These are phyloP conservation scores for Chamaecyparis obtusa DNA, from an alignment of 75 land plant genomes.

Conservation along the genomic window DNA sequence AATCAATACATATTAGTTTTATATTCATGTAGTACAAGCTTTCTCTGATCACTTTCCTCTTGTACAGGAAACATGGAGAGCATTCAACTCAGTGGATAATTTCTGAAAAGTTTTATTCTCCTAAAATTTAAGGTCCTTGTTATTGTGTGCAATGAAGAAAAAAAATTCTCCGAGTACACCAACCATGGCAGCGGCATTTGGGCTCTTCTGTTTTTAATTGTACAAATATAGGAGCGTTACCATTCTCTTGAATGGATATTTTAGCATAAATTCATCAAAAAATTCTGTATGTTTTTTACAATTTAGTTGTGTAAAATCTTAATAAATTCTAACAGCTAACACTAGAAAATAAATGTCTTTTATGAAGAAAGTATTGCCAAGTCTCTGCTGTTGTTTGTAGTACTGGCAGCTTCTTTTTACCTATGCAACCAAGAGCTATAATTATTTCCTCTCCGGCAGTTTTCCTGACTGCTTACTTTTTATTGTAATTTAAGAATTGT, in stretches of 20 bases:
- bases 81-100: not conserved
- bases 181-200: not conserved
- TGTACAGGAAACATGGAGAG: not conserved
- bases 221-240: not conserved
- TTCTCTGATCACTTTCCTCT: not conserved
- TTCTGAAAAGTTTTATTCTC: not conserved
- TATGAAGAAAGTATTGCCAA: not conserved
- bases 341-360: not conserved
- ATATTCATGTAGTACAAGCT: not conserved
- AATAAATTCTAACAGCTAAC: not conserved
- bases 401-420: too few relatives aligned
- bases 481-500: too few relatives aligned
- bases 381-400: not conserved
- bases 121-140: not conserved
- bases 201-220: not conserved
- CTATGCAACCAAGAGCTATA: too few relatives aligned
- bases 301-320: not conserved
- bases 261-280: not conserved
- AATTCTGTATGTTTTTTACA: not conserved
- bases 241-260: not conserved
- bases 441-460: too few relatives aligned
- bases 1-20: not conserved
- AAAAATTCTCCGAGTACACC: not conserved
- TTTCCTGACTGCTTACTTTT: too few relatives aligned
- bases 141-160: not conserved